These are phyloP conservation scores for Botrytis pseudocinerea DNA, from an alignment of 2,329 filamentous ascomycete species.

Conservation along the genomic window DNA sequence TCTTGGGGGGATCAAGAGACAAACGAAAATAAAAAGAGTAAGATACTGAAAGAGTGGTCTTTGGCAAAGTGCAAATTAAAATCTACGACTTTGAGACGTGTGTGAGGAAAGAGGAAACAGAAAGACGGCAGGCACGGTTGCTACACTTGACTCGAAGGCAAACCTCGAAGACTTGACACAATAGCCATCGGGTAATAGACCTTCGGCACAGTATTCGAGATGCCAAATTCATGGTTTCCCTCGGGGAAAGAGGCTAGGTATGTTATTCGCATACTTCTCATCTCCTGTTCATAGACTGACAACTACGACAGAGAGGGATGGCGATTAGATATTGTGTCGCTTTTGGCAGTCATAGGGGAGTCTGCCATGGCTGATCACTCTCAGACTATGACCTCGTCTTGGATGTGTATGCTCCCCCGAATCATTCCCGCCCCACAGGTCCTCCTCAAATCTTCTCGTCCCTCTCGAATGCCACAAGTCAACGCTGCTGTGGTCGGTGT, in stretches of 20 bases:
- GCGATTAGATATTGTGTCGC: slow-evolving; percentile 61
- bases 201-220: slow-evolving; percentile 1
- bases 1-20: too few species aligned
- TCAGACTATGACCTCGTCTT: slow-evolving; percentile 59
- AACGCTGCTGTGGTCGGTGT: slow-evolving; percentile 59
- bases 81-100: background rate
- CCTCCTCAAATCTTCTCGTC: slow-evolving; percentile 57
- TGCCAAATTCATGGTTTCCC: slow-evolving; percentile 32
- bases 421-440: slow-evolving; percentile 64
- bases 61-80: background rate
- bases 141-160: background rate
- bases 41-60: background rate
- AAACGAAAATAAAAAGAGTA: background rate
- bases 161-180: slow-evolving; percentile 1
- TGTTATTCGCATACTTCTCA: background rate
- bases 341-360: slow-evolving; percentile 64
- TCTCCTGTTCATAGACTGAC: slow-evolving; percentile 1
- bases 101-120: background rate
- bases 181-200: background rate
- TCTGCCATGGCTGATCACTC: slow-evolving; percentile 58
- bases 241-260: slow-evolving; percentile 16
- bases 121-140: background rate
- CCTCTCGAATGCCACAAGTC: slow-evolving; percentile 55
- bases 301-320: slow-evolving; percentile 43
- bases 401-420: slow-evolving; percentile 58